These are phyloP conservation scores for Botryotinia narcissicola DNA, from an alignment of 2,329 filamentous ascomycete genomes.

Conservation along the genomic window DNA sequence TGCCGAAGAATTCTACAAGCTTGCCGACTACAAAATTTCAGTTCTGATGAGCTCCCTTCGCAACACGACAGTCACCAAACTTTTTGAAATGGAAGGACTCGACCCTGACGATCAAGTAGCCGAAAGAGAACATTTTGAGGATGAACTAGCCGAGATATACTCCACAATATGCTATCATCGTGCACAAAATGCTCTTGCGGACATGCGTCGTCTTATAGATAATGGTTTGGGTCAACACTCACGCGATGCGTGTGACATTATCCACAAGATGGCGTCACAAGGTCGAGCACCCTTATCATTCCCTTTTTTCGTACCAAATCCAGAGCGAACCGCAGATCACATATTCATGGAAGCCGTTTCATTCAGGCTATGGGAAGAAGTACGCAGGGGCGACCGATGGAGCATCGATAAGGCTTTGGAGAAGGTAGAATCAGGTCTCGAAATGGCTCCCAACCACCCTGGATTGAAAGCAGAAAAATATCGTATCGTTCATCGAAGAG, in stretches of 20 bases:
- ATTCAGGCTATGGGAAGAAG: background rate
- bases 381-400: background rate
- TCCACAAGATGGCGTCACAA: background rate
- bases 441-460: background rate
- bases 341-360: background rate
- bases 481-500: background rate
- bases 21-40: background rate
- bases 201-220: background rate
- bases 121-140: background rate
- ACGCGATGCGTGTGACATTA: background rate
- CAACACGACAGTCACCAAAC: background rate
- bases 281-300: background rate
- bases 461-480: background rate
- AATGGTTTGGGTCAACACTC: no score
- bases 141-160: background rate
- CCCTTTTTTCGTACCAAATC: no score
- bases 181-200: background rate
- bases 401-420: background rate
- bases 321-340: background rate
- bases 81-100: background rate
- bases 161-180: background rate
- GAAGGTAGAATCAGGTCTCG: background rate
- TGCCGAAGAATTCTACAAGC: background rate
- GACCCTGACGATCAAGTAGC: background rate
- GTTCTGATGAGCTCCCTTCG: background rate